Conservation (phyloP, 768 basidiomycete genomes). For the Fistulinella prunicolor region DNA sequence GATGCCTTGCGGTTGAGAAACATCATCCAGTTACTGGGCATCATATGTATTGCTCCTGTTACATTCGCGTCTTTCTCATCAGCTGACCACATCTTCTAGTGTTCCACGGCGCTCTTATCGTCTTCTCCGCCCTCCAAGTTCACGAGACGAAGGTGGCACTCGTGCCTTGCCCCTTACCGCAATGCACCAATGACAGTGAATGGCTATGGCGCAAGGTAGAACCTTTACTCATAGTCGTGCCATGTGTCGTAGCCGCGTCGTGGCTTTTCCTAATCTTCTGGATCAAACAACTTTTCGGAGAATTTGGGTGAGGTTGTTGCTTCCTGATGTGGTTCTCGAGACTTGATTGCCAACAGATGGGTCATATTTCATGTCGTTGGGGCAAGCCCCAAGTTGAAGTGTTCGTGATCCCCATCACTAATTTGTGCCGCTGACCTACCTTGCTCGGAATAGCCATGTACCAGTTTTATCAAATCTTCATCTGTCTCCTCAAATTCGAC, state of each 20-base stretch:
- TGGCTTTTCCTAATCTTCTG: constrained; percentile 69
- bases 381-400: constrained; percentile 81
- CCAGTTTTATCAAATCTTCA: constrained; percentile 82
- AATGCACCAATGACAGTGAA: constrained; percentile 50
- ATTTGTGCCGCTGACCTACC: background rate
- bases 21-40: constrained; percentile 72
- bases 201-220: constrained; percentile 59
- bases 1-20: constrained; percentile 82
- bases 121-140: constrained; percentile 74
- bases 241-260: constrained; percentile 62
- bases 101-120: constrained; percentile 72
- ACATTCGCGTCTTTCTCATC: background rate
- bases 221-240: constrained; percentile 70
- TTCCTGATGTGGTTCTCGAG: background rate
- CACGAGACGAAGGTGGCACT: constrained; percentile 69
- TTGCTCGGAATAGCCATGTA: constrained; percentile 64
- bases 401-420: constrained; percentile 38
- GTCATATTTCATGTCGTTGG: constrained; percentile 89
- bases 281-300: constrained; percentile 66
- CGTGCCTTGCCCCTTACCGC: constrained; percentile 25
- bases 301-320: constrained; percentile 66
- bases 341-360: constrained; percentile 53
- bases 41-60: constrained; percentile 52
- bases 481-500: constrained; percentile 86
- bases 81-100: constrained; percentile 31